These are phyloP conservation scores for Esteya vermicola DNA, from an alignment of 2,329 filamentous ascomycete genomes.

Conservation along the genomic window DNA sequence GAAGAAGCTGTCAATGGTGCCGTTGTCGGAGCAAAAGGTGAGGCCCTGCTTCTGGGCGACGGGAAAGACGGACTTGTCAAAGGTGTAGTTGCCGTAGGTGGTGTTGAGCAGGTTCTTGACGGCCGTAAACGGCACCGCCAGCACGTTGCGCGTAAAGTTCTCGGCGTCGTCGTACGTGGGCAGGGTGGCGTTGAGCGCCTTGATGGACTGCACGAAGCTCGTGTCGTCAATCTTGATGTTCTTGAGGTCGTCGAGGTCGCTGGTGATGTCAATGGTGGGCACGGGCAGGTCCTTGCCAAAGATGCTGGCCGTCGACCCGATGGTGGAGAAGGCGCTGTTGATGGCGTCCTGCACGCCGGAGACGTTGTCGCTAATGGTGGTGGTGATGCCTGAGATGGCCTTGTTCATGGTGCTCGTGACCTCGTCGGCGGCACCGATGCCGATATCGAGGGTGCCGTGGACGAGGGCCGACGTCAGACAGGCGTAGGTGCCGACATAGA, in stretches of 20 bases:
- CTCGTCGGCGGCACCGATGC: slow-evolving; percentile 24
- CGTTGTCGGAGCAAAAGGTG: slow-evolving; percentile 78
- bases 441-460: slow-evolving; percentile 62
- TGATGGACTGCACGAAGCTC: slow-evolving; percentile 53
- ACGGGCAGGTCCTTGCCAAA: slow-evolving; percentile 17
- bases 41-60: slow-evolving; percentile 71
- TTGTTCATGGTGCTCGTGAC: slow-evolving; percentile 34
- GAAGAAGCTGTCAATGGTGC: slow-evolving; percentile 76
- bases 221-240: slow-evolving; percentile 53
- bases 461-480: slow-evolving; percentile 80
- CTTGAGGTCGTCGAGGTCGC: slow-evolving; percentile 51
- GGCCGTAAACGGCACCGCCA: slow-evolving; percentile 67
- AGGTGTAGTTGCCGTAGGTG: slow-evolving; percentile 57
- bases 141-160: slow-evolving; percentile 62
- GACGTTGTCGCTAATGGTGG: slow-evolving; percentile 40
- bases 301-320: slow-evolving; percentile 37
- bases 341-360: slow-evolving; percentile 28
- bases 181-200: slow-evolving; percentile 61
- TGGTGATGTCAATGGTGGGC: slow-evolving; percentile 48
- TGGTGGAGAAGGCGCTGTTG: slow-evolving; percentile 38
- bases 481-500: slow-evolving; percentile 78
- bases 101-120: slow-evolving; percentile 61
- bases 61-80: slow-evolving; percentile 66
- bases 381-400: slow-evolving; percentile 35
- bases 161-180: slow-evolving; percentile 74